phyloP scores from a whole-genome alignment of 495 filamentous ascomycete genomes.

The Talaromyces adpressus region DNA sequence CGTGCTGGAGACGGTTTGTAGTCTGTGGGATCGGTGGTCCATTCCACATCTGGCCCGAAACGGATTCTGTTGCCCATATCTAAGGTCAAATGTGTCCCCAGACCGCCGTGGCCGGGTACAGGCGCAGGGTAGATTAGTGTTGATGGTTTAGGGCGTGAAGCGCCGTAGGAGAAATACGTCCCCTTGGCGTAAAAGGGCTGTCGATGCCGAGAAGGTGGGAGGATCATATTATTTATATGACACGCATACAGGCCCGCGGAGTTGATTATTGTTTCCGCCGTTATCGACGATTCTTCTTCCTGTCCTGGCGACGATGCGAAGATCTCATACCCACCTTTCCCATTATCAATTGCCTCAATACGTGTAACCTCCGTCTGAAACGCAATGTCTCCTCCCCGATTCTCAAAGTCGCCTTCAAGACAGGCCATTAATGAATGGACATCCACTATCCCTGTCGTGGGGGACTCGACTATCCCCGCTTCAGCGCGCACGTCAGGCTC shows the following conservation, averaged over 20 bases:
- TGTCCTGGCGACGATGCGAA: conserved; percentile 39
- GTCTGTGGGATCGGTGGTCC: conserved; percentile 63
- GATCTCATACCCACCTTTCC: conserved; percentile 46
- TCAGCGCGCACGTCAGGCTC: conserved; percentile 70
- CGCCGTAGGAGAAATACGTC: conserved; percentile 83
- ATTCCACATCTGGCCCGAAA: conserved; percentile 95
- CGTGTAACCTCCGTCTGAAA: conserved; percentile 54
- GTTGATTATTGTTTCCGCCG: conserved; percentile 71
- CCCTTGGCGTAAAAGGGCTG: conserved; percentile 84
- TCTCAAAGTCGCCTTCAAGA: conserved; percentile 69
- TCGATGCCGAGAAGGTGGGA: conserved; percentile 49
- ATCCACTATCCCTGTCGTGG: conserved; percentile 85
- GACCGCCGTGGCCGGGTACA: conserved; percentile 67
- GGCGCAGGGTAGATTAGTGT: conserved; percentile 87
- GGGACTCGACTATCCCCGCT: conserved; percentile 71
- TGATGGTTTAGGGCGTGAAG: conserved; percentile 54
- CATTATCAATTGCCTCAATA: conserved; percentile 46
- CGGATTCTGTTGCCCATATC: conserved; percentile 80
- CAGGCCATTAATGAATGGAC: conserved; percentile 77
- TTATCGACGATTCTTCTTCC: conserved; percentile 52
- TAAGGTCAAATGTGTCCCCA: conserved; percentile 90
- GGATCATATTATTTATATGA: conserved; percentile 72
- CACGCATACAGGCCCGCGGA: conserved; percentile 77
- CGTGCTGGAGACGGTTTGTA: conserved; percentile 47
- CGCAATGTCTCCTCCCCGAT: conserved; percentile 66